These are phyloP conservation scores for Pilasporangium apinafurcum DNA, from an alignment of 352 stramenopile species.

Conservation along the genomic window DNA sequence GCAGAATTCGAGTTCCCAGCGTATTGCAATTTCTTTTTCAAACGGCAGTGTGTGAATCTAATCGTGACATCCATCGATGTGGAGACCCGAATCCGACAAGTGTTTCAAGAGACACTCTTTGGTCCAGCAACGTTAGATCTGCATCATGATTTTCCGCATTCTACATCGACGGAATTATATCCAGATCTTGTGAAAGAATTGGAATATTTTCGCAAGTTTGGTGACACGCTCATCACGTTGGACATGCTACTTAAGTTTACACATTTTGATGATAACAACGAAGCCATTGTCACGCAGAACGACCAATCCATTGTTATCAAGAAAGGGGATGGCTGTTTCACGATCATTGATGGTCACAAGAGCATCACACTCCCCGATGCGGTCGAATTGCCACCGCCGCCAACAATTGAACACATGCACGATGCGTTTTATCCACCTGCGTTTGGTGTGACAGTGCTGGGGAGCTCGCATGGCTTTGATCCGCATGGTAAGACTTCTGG, in stretches of 20 bases:
- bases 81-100: constrained; percentile 73
- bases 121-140: constrained; percentile 68
- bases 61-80: constrained; percentile 76
- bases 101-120: constrained; percentile 89
- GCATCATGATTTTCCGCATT: constrained; percentile 64
- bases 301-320: constrained; percentile 63
- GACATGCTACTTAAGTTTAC: constrained; percentile 88
- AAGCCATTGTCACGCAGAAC: constrained; percentile 47
- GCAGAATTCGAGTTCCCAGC: constrained; percentile 97
- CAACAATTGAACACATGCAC: constrained; percentile 22
- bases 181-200: constrained; percentile 82
- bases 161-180: constrained; percentile 41
- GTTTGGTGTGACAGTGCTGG: constrained; percentile 94
- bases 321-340: constrained; percentile 61
- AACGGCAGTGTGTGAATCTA: constrained; percentile 81
- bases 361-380: constrained; percentile 51
- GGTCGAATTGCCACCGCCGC: constrained; percentile 45
- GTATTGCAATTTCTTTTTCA: constrained; percentile 98
- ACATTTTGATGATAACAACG: constrained; percentile 65
- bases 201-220: constrained; percentile 88
- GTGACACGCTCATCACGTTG: constrained; percentile 83
- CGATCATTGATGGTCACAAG: constrained; percentile 52
- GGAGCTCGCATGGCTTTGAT: constrained; percentile 95
- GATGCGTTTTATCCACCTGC: constrained; percentile 90
- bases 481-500: constrained; percentile 91